Percentiles rank a stretch among this genome's conserved stretches.
phyloP scores from a whole-genome alignment of 306 rosid genomes.

The Trifolium fragiferum region DNA sequence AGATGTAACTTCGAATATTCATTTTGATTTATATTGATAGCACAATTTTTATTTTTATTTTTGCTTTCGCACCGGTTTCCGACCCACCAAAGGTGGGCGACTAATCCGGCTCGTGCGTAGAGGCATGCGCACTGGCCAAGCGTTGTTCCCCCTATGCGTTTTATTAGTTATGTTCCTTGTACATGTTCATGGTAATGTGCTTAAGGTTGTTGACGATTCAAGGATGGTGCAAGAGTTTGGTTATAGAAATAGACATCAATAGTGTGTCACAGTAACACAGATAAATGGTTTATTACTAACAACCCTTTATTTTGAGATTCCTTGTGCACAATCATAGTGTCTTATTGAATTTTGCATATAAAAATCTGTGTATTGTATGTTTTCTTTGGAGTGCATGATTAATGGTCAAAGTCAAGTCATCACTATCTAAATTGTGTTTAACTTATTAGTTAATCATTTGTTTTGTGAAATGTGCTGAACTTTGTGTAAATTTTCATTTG shows the following conservation, averaged over 20 bases:
- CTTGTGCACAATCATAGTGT: neutral
- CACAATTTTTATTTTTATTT: no score
- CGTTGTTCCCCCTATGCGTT: no score
- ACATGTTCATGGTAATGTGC: no score
- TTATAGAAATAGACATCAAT: neutral
- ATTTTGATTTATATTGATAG: conserved; percentile 17
- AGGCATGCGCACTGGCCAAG: no score
- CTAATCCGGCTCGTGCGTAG: no score
- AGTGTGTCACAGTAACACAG: neutral
- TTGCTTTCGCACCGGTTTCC: no score
- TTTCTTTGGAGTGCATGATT: no score
- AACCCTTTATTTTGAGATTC: conserved; percentile 14
- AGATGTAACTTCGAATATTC: no score
- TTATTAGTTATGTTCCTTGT: no score
- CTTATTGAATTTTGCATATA: conserved; percentile 12
- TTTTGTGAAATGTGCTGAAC: conserved; percentile 16
- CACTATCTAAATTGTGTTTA: neutral
- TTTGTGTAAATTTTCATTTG: neutral
- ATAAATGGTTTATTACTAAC: neutral
- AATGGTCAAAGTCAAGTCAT: neutral
- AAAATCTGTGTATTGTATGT: neutral
- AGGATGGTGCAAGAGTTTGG: neutral
- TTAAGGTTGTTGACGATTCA: conserved; percentile 22
- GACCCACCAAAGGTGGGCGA: no score
- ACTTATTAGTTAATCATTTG: neutral